A percentile compares a stretch with the other conserved stretches of the same genome.
Evolutionary conservation across 345 rosid genomes (phyloP).

Genomic region (Sonneratia caseolaris): DNA sequence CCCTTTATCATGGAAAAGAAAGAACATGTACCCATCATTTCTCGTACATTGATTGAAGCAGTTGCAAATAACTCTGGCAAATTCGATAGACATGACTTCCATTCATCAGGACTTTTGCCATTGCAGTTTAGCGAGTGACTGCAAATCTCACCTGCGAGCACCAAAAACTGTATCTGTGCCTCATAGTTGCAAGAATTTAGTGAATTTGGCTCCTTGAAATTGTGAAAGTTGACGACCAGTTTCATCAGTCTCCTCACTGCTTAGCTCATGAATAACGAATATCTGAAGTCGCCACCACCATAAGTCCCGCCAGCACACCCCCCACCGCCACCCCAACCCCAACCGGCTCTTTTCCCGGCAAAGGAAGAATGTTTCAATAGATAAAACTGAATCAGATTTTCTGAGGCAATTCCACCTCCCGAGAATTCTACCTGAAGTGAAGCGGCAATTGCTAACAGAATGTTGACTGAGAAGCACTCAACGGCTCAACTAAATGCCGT

Average conservation of each 20-base stretch:
- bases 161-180: background rate
- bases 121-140: background rate
- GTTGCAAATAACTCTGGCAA: constrained; percentile 8
- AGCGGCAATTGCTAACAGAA: background rate
- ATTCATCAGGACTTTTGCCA: constrained; percentile 6
- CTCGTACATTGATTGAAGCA: constrained; percentile 7
- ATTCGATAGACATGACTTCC: constrained; percentile 1
- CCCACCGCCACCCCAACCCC: too few relatives aligned
- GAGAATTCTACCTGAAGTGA: background rate
- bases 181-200: background rate
- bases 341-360: too few relatives aligned
- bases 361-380: background rate
- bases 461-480: constrained; percentile 1
- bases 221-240: too few relatives aligned
- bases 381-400: background rate
- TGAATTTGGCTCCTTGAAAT: background rate
- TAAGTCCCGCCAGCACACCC: too few relatives aligned
- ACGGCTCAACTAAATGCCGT: background rate
- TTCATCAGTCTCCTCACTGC: too few relatives aligned
- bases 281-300: background rate
- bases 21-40: constrained; percentile 4
- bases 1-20: background rate
- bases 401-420: background rate
- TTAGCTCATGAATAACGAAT: background rate
- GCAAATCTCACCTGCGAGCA: too few relatives aligned